These are phyloP conservation scores for Puya raimondii DNA, from an alignment of 176 grass and related monocot species.

Conservation along the genomic window DNA sequence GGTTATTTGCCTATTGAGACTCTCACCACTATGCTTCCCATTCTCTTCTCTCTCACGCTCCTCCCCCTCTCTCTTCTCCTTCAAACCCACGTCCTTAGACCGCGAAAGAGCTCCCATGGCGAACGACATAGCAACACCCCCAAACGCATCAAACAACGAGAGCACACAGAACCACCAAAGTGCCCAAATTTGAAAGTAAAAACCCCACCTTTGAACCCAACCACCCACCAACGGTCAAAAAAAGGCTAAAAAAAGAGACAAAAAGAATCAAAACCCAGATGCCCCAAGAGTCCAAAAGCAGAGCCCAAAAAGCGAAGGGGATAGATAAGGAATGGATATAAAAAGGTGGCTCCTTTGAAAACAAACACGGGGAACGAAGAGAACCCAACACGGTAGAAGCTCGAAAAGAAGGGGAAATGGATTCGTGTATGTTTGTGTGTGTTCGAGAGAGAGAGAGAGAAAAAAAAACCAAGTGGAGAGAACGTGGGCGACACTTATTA, in stretches of 20 bases:
- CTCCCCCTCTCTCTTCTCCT: constrained; percentile 18
- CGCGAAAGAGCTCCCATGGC: constrained; percentile 61
- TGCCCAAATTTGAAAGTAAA: constrained; percentile 1
- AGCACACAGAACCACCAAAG: constrained; percentile 17
- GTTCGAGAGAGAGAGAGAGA: constrained; percentile 7
- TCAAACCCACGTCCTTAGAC: constrained; percentile 36
- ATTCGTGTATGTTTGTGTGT: background rate
- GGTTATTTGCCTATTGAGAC: constrained; percentile 34
- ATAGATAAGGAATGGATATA: constrained; percentile 5
- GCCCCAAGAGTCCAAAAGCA: background rate
- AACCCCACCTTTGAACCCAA: constrained; percentile 2
- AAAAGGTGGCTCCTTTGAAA: constrained; percentile 1
- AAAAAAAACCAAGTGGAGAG: constrained; percentile 45
- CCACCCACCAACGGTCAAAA: constrained; percentile 1
- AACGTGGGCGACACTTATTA: constrained; percentile 52
- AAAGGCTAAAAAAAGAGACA: constrained; percentile 1
- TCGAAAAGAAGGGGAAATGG: constrained; percentile 9
- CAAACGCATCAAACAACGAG: background rate
- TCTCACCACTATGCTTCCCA: constrained; percentile 16
- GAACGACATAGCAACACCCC: constrained; percentile 53
- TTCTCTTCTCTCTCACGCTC: constrained; percentile 13
- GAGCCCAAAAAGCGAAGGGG: background rate
- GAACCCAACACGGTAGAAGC: background rate
- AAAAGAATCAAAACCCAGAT: background rate
- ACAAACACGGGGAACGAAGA: no score